Base-by-base conservation (phyloP, 2,329 filamentous ascomycete genomes). In the Paecilomyces fulvus region DNA sequence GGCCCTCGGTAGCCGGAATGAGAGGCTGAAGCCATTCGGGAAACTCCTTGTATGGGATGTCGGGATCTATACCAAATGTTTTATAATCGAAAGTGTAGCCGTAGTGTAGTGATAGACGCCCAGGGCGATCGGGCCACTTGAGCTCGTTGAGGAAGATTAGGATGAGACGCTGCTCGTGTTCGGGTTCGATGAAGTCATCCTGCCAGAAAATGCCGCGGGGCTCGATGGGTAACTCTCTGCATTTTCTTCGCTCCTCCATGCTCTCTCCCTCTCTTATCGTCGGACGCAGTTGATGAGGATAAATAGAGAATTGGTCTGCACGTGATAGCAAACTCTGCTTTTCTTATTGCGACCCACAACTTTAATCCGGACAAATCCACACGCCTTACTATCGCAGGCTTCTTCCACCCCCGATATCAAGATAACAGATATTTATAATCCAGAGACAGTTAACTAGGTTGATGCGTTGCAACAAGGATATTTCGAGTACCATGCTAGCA, bases 81-180 rank as follows among this genome's bases (percentile, higher is more conserved):
- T 80, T 81, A 64, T 83, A 83, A 71, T 80, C 78, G 63, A 83
- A 83, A 0, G 78, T 80, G 63, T 82, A 80, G 53, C 80, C 80
- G 60, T 79, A 83, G 64, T 83, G 80, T 0, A 82, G 70, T 0
- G 80, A 82, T 2, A 77, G 64, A 3, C 80, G 75, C 2, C 77
- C 78, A 30, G 67, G 61, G 28, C 77, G 73, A 4, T 70, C 69
- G 33, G 77, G 78, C 80, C 80, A 82, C 30, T 70, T 59, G 12
- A 82, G 69, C 50, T 77, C 66, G 57, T 75, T 61, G 46, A 62
- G 69, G 61, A 82, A 80, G 55, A 76, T 72, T 28, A 70, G 61
- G 52, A 81, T 63, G 1, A 81, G 75, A 1, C 65, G 55, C 25
- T 65, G 61, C 63, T 82, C 80, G 57, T 80, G 75, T 30, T 74